Base-by-base conservation (phyloP, 345 rosid genomes). In the Lumnitzera littorea region DNA sequence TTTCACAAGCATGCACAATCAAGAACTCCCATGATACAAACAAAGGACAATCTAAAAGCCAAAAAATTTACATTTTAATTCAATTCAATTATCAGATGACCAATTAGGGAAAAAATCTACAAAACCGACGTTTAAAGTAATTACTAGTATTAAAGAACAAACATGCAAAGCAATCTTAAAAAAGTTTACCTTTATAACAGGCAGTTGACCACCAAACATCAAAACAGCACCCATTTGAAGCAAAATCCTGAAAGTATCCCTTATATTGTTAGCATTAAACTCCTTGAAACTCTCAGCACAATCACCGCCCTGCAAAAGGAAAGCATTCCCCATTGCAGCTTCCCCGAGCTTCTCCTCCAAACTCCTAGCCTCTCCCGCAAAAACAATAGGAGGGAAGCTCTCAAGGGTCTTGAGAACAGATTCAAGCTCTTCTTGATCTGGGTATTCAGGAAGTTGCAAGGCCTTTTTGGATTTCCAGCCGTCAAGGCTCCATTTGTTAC, bases 221-320 rank as follows among this genome's bases (percentile, higher is more conserved):
- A 85, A 65, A 56, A 85, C 91, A 43, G 76, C 91, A 50, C 91
- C 82, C 91, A 85, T 85, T 65, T 82, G 91, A 16, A 85, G 86
- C 50, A 85, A 70, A 57, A 85, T 78, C 71, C 88, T 66, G 52
- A 85, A 85, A 48, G 91, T 82, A 41, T 85, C 91, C 58, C 91
- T 83, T 65, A 83, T 85, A 78, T 85, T 85, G 48, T 83, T 83
- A 3, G 86, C 91, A 56, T 83, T 67, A 51, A 85, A 85, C 63
- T 83, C 91, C 63, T 85, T 85, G 76, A 85, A 83, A 43, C 91
- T 85, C 83, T 85, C 91, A 0, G 91, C 88, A 52, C 91, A 83
- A 61, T 83, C 91, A 5, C 91, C 91, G 10, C 91, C 91, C 56
- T 83, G 91, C 20, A 85, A 71, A 11, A 85, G 70, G 57, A 85